phyloP scores from a whole-genome alignment of 2,329 filamentous ascomycete species.

The Talaromyces sp. region DNA sequence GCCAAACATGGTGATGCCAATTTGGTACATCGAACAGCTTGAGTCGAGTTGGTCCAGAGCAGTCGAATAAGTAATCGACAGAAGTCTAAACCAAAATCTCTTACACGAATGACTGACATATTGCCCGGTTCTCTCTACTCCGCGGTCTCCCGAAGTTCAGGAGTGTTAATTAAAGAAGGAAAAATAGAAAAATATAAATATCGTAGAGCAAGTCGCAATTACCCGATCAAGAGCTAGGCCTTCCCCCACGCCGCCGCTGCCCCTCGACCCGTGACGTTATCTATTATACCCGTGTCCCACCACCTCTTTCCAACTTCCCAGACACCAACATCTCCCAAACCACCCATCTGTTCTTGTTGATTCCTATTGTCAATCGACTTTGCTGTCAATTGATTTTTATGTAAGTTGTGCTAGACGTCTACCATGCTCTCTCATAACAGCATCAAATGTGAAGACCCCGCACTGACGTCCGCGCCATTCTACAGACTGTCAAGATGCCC shows the following conservation, averaged over 20 bases:
- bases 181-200: too few species aligned
- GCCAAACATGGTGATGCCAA: background rate
- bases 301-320: background rate
- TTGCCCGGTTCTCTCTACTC: background rate
- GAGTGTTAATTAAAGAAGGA: too few species aligned
- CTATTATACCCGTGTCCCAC: constrained; percentile 2
- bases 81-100: background rate
- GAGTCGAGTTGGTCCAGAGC: background rate
- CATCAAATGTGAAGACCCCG: constrained; percentile 21
- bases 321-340: background rate
- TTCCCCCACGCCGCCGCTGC: constrained; percentile 10
- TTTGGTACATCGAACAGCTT: background rate
- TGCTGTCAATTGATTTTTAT: constrained; percentile 12
- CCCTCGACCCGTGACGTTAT: constrained; percentile 16
- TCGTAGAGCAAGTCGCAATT: background rate
- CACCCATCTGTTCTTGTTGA: background rate
- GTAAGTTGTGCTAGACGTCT: constrained; percentile 1
- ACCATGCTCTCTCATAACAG: background rate
- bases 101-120: background rate
- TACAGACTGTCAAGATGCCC: constrained; percentile 29
- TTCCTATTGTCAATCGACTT: background rate
- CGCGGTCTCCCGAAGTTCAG: background rate
- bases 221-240: background rate
- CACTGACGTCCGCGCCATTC: constrained; percentile 25
- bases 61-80: background rate